These are phyloP conservation scores for Stevia rebaudiana DNA, from an alignment of 140 eudicot species.

Conservation along the genomic window DNA sequence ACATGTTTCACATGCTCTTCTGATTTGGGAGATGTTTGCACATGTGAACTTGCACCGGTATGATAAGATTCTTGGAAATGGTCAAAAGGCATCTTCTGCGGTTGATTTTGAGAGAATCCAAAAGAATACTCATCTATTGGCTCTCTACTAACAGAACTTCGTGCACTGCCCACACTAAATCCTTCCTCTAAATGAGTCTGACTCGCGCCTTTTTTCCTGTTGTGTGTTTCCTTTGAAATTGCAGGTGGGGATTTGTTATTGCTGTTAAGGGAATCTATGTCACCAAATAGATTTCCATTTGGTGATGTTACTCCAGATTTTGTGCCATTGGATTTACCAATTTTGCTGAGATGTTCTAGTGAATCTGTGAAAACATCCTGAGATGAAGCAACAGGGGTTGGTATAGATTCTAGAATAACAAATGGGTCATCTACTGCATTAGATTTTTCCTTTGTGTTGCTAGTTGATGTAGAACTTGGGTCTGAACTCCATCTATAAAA, in stretches of 20 bases:
- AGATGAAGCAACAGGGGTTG: slow-evolving; percentile 44
- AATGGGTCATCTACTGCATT: slow-evolving; percentile 55
- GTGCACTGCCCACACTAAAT: slow-evolving; percentile 31
- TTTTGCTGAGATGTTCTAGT: slow-evolving; percentile 53
- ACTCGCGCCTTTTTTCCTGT: slow-evolving; percentile 37
- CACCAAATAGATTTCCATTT: slow-evolving; percentile 48
- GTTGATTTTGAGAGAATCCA: slow-evolving; percentile 41
- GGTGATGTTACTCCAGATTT: slow-evolving; percentile 41
- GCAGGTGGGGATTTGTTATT: slow-evolving; percentile 41
- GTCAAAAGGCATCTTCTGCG: slow-evolving; percentile 44
- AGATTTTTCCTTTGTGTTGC: slow-evolving; percentile 31
- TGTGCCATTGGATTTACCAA: slow-evolving; percentile 36
- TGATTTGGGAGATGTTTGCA: slow-evolving; percentile 43
- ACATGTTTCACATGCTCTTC: slow-evolving; percentile 38
- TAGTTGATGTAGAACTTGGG: slow-evolving; percentile 38
- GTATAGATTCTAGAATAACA: slow-evolving; percentile 51
- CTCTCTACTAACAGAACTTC: slow-evolving; percentile 43
- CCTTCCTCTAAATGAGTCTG: slow-evolving; percentile 39
- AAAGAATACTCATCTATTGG: slow-evolving; percentile 38
- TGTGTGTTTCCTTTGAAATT: slow-evolving; percentile 38
- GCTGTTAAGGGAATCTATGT: slow-evolving; percentile 51
- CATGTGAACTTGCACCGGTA: slow-evolving; percentile 39
- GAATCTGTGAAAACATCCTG: slow-evolving; percentile 46
- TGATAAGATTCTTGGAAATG: slow-evolving; percentile 45
- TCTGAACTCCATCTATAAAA: slow-evolving; percentile 49